A percentile compares a stretch with the other conserved stretches of the same genome.
Evolutionary conservation across 345 rosid species (phyloP).

Genomic region (Populus davidiana): DNA sequence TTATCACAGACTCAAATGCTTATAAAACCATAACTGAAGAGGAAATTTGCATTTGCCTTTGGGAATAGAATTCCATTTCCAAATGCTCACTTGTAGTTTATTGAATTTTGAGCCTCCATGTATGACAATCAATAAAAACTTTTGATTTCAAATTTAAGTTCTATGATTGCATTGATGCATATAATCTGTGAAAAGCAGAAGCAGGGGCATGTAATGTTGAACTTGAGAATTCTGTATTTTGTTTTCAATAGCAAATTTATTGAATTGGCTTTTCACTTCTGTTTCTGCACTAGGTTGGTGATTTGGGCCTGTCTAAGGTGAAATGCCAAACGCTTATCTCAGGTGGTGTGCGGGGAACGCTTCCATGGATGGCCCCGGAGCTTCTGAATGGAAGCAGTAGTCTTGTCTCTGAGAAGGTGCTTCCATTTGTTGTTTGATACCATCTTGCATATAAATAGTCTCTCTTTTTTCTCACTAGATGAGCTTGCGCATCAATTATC

Average conservation of each 20-base stretch:
- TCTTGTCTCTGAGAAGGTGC: conserved; percentile 61
- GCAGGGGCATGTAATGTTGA: not conserved
- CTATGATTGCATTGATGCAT: not conserved
- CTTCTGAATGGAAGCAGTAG: conserved; percentile 62
- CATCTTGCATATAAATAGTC: not conserved
- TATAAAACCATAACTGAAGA: not conserved
- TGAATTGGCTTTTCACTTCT: conserved; percentile 6
- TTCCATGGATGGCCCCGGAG: conserved; percentile 75
- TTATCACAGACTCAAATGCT: not conserved
- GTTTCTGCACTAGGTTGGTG: conserved; percentile 47
- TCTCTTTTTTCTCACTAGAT: not conserved
- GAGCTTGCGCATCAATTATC: not conserved
- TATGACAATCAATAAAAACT: not conserved
- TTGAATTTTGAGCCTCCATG: not conserved
- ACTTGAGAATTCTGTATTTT: not conserved
- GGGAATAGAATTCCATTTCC: not conserved
- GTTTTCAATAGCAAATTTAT: not conserved
- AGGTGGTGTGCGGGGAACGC: conserved; percentile 67
- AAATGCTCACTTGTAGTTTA: not conserved
- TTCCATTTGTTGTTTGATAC: not conserved
- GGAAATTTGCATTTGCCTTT: not conserved
- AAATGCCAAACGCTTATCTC: conserved; percentile 65
- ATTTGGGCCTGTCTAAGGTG: conserved; percentile 61
- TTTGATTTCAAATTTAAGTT: not conserved
- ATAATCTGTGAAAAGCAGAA: not conserved